phyloP scores from a whole-genome alignment of 2,329 filamentous ascomycete species.

The Claviceps digitariae region DNA sequence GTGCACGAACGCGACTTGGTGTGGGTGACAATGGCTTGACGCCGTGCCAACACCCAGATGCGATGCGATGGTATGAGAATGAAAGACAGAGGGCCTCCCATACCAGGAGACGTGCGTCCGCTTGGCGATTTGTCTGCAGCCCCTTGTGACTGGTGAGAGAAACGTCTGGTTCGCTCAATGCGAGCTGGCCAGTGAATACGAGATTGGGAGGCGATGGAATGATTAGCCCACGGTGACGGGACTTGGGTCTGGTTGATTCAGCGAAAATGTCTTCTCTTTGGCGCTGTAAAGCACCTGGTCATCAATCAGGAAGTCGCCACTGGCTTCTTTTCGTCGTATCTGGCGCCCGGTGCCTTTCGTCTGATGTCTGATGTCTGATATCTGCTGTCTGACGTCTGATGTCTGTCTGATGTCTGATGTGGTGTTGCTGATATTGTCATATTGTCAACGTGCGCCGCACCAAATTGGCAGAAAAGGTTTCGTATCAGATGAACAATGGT shows the following conservation, averaged over 20 bases:
- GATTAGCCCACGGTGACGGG: not conserved
- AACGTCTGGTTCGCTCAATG: not conserved
- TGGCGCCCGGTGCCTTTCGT: not conserved
- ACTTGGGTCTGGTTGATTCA: not conserved
- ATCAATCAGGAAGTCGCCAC: not conserved
- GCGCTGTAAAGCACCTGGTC: not conserved
- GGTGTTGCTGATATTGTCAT: not conserved
- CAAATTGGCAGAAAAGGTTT: not conserved
- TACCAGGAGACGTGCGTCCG: not conserved
- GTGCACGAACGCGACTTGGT: slow-evolving; percentile 1
- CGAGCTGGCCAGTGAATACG: slow-evolving; percentile 3
- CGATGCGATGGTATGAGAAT: not conserved
- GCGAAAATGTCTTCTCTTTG: not conserved
- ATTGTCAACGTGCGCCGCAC: not conserved
- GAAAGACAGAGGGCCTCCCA: not conserved
- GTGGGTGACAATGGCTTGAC: slow-evolving; percentile 2
- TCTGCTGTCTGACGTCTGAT: not conserved
- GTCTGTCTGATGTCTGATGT: not conserved
- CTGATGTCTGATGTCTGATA: not conserved
- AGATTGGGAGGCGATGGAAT: slow-evolving; percentile 3
- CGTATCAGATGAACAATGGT: not conserved
- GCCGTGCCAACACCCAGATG: not conserved
- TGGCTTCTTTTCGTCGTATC: not conserved
- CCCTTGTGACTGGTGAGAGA: not conserved
- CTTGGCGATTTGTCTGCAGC: not conserved